A percentile compares a stretch with the other conserved stretches of the same genome.
Conservation (phyloP, 225 moss, liverwort and hornwort species). For the Marchantia paleacea region DNA sequence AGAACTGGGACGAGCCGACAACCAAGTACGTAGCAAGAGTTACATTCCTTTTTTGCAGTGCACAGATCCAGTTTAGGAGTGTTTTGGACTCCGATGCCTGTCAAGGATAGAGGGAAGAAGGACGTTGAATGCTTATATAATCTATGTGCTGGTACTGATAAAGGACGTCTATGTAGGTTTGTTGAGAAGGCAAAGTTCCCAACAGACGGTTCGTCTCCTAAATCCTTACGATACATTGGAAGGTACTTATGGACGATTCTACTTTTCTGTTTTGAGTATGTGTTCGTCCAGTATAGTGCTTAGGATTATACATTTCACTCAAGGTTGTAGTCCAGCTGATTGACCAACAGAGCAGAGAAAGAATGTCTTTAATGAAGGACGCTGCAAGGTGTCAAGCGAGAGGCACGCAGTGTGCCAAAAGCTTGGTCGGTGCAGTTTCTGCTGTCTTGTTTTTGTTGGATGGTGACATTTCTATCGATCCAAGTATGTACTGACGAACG, state of each 20-base stretch:
- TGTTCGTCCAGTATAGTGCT: background rate
- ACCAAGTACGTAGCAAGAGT: slow-evolving; percentile 45
- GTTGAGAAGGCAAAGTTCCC: slow-evolving; percentile 90
- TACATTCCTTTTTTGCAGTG: background rate
- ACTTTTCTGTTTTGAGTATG: background rate
- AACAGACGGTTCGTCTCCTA: slow-evolving; percentile 80
- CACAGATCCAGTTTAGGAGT: background rate
- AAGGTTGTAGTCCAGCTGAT: background rate
- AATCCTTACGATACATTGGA: slow-evolving; percentile 94
- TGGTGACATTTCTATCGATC: background rate
- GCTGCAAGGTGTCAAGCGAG: background rate
- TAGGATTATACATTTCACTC: background rate
- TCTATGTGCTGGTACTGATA: background rate
- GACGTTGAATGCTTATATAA: background rate
- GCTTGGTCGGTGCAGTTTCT: background rate
- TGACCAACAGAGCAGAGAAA: background rate
- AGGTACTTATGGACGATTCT: slow-evolving; percentile 48
- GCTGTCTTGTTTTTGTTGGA: background rate
- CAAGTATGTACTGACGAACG: background rate
- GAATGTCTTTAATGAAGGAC: background rate
- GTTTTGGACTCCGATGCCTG: background rate
- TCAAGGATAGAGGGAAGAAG: background rate
- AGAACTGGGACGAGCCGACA: slow-evolving; percentile 87
- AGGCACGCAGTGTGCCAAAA: background rate
- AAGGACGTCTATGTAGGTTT: slow-evolving; percentile 35